Base-by-base conservation (phyloP, 495 filamentous ascomycete species). In the Penicillium odoratum region DNA sequence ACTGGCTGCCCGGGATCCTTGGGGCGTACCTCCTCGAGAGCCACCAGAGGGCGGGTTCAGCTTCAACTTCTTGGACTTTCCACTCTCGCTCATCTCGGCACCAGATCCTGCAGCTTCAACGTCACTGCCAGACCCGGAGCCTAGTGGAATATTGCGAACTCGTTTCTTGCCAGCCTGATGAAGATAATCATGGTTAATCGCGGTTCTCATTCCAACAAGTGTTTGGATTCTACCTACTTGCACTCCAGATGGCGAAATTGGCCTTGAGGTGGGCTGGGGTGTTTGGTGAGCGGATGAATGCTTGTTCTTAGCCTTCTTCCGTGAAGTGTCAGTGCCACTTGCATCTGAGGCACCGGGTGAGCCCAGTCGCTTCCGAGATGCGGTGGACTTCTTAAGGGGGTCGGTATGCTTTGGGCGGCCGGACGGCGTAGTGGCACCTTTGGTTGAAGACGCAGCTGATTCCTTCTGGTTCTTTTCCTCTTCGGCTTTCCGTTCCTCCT, bases 291-390 rank as follows among this genome's bases (percentile, higher is more conserved):
- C 69, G 38, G 66, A 62, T n/a, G 63, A 65, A 57, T 85, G 80
- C 53, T 84, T 85, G 67, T 86, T 90, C 75, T 94, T 96, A 40
- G 82, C 78, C 82, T 96, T 97, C 78, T 96, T 96, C 43, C 90
- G 89, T 25, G 85, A 83, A 1, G 88, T 89, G 67, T 98, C 94
- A 58, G 89, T 93, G 48, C 92, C 95, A 74, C 91, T 95, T 16
- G 90, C 88, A 65, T 97, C 88, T 11, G 94, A 97, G 18, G 86
- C 80, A 62, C 90, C 86, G 7, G 93, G 91, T 30, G 93, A 97
- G 30, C 93, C 93, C 21, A 88, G 78, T 16, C 94, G 86, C 74
- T 97, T 98, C 47, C 93, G 84, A 48, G 80, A 79, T 64, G 75
- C 63, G 29, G 66, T 63, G 8, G 69, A 21, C 4, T 91, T 89